Base-by-base conservation (phyloP, 352 stramenopile species). In the Globisporangium acanthophoron region DNA sequence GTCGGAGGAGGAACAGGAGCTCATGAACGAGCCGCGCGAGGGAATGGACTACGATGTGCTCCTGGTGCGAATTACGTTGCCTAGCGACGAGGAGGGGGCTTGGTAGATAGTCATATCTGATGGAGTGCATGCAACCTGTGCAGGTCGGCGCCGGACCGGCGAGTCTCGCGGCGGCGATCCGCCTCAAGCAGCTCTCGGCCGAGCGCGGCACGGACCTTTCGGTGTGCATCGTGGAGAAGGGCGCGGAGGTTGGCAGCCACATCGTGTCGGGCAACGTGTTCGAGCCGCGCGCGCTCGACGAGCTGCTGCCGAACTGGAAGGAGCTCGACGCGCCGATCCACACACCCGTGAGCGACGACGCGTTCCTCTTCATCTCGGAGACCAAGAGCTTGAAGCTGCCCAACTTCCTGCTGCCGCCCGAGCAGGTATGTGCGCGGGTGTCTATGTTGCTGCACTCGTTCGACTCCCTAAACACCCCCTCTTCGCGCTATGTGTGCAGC, bases 221-320 rank as follows among this genome's bases (percentile, higher is more conserved):
- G 37, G 93, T 98, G 40, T 98, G 95, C 66, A 81, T 98, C 47
- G 76, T 98, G 18, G 95, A 98, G 65, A 98, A 98, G 65, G 93
- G 88, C 40, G 88, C 89, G 1, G 97, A 99, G 67, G 88, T 99
- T 54, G 97, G 97, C 35, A 96, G 95, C 29, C 97, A 99, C 76
- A 98, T 99, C 54, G 59, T 99, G 41, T 99, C 95, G 37, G 79
- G 97, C 50, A 99, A 99, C 73, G 97, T 99, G 41, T 99, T 99
- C 72, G 96, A 99, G 83, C 94, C 97, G 31, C 88, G 88, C 39
- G 96, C 96, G 47, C 74, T 99, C 54, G 80, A 98, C 48, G 96
- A 99, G 76, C 74, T 99, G 39, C 81, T 99, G 54, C 96, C 97
- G 18, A 76, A 99, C 76, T 98, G 96, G 85, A 87, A 96, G 60